Percentiles rank a stretch among this genome's conserved stretches.
Conservation (phyloP, 768 basidiomycete genomes). For the Mrakia gelida region DNA sequence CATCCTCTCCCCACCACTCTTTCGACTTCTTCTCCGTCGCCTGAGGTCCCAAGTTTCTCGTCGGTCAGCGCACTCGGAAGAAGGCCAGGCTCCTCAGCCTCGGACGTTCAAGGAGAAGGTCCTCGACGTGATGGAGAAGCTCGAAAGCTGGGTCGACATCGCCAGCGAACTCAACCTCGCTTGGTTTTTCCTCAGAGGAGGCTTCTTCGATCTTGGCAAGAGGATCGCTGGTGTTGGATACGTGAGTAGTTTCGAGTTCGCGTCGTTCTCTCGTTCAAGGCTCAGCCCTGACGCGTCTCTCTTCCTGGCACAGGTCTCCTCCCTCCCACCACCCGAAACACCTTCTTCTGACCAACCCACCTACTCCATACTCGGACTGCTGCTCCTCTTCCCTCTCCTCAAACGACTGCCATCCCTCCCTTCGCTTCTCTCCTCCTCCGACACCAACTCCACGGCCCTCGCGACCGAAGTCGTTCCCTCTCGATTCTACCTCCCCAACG, state of each 20-base stretch:
- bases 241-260: slow-evolving; percentile 48
- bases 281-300: neutral
- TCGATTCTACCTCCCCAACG: slow-evolving; percentile 46
- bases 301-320: slow-evolving; percentile 59
- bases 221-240: slow-evolving; percentile 65
- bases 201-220: slow-evolving; percentile 70
- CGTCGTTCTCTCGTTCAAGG: neutral
- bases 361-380: slow-evolving; percentile 75
- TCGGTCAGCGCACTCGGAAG: neutral
- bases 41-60: neutral
- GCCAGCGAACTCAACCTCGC: slow-evolving; percentile 70
- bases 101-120: slow-evolving; percentile 43
- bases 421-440: neutral
- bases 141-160: slow-evolving; percentile 58
- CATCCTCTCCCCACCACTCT: slow-evolving; percentile 17
- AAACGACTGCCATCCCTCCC: neutral
- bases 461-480: slow-evolving; percentile 59
- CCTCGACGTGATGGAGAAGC: slow-evolving; percentile 40
- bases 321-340: slow-evolving; percentile 55
- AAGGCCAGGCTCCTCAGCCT: slow-evolving; percentile 41
- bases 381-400: slow-evolving; percentile 48
- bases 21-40: neutral
- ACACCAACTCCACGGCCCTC: slow-evolving; percentile 39
- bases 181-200: slow-evolving; percentile 70
- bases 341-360: slow-evolving; percentile 70